These are phyloP conservation scores for Cyamopsis tetragonoloba DNA, from an alignment of 306 rosid species.

Conservation along the genomic window DNA sequence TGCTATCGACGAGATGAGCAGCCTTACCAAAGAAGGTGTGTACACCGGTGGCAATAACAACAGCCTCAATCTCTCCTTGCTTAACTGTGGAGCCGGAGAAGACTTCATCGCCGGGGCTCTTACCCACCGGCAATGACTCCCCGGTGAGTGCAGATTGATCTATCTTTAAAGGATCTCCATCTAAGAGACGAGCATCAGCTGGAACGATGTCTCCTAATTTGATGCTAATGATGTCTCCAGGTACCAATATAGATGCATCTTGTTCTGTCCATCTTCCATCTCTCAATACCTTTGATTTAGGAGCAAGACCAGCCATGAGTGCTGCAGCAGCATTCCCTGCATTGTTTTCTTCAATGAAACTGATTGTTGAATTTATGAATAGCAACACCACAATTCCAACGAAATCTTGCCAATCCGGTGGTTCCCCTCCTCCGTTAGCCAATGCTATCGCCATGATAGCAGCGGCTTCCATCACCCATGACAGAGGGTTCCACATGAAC, in stretches of 20 bases:
- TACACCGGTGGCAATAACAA: slow-evolving; percentile 91
- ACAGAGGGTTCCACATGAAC: slow-evolving; percentile 95
- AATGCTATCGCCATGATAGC: slow-evolving; percentile 92
- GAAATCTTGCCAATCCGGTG: slow-evolving; percentile 95
- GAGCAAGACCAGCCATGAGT: slow-evolving; percentile 97
- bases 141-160: slow-evolving; percentile 93
- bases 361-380: slow-evolving; percentile 77
- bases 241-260: slow-evolving; percentile 75
- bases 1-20: slow-evolving; percentile 86
- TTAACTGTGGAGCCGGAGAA: slow-evolving; percentile 91
- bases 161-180: slow-evolving; percentile 76
- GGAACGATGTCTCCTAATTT: slow-evolving; percentile 88
- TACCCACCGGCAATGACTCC: slow-evolving; percentile 71
- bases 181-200: slow-evolving; percentile 87
- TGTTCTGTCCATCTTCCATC: slow-evolving; percentile 86
- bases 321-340: slow-evolving; percentile 97
- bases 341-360: slow-evolving; percentile 87
- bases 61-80: slow-evolving; percentile 91
- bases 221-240: slow-evolving; percentile 78
- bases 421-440: slow-evolving; percentile 87
- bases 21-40: slow-evolving; percentile 98
- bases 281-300: slow-evolving; percentile 84
- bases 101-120: slow-evolving; percentile 58
- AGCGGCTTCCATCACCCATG: slow-evolving; percentile 94
- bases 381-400: slow-evolving; percentile 61